These are phyloP conservation scores for Xylaria telfairii DNA, from an alignment of 495 filamentous ascomycete genomes.

Conservation along the genomic window DNA sequence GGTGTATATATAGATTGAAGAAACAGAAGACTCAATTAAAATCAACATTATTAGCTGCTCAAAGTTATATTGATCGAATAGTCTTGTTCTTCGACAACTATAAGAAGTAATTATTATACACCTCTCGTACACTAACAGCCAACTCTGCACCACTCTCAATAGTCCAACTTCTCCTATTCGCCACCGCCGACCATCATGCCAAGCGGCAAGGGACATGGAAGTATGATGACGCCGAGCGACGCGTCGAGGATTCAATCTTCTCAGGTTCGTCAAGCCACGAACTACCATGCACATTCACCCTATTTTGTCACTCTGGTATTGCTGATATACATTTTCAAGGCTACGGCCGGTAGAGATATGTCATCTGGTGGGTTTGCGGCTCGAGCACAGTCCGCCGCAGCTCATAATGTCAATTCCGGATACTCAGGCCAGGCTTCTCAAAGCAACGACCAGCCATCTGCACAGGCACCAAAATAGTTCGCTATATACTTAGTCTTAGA, in stretches of 20 bases:
- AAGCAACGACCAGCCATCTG: neutral
- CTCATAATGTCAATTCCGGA: conserved; percentile 21
- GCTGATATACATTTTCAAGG: conserved; percentile 7
- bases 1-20: neutral
- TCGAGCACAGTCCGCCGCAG: conserved; percentile 27
- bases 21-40: neutral
- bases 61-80: neutral
- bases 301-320: neutral
- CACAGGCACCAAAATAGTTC: neutral
- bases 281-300: neutral
- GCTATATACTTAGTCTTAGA: neutral
- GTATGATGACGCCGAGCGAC: conserved; percentile 21
- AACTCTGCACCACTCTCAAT: neutral
- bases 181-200: neutral
- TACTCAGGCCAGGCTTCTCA: neutral
- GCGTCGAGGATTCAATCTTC: conserved; percentile 28
- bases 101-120: too few relatives aligned
- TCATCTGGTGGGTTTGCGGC: conserved; percentile 30
- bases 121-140: neutral
- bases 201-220: neutral
- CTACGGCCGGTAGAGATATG: conserved; percentile 28
- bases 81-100: neutral
- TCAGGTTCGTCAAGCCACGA: conserved; percentile 25
- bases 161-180: neutral
- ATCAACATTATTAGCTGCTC: neutral